Evolutionary conservation across 805 yeast genomes (phyloP).

Genomic region (Yamadazyma scolyti): DNA sequence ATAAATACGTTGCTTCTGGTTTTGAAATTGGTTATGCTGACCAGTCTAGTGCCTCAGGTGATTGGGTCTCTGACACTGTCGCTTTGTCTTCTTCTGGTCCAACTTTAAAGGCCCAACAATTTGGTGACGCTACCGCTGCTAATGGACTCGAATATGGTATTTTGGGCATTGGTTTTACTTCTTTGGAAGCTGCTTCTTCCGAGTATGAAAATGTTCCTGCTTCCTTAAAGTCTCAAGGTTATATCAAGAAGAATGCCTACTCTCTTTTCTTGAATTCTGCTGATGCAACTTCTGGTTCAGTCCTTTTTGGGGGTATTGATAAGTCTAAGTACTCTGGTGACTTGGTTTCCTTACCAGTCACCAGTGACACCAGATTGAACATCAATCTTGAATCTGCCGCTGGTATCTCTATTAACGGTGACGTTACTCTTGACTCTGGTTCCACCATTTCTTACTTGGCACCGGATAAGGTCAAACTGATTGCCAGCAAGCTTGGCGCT

Average conservation of each 20-base stretch:
- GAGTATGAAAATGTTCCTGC: slow-evolving; percentile 31
- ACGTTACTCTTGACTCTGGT: slow-evolving; percentile 23
- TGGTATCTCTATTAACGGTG: slow-evolving; percentile 6
- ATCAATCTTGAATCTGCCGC: slow-evolving; percentile 30
- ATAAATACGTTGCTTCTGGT: slow-evolving; percentile 21
- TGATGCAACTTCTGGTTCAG: slow-evolving; percentile 17
- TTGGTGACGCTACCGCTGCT: slow-evolving; percentile 13
- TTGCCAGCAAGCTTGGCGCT: slow-evolving; percentile 41
- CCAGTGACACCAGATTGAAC: slow-evolving; percentile 31
- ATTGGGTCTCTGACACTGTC: slow-evolving; percentile 13
- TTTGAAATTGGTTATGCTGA: slow-evolving; percentile 48
- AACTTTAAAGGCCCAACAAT: slow-evolving; percentile 7
- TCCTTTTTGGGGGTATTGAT: slow-evolving; percentile 33
- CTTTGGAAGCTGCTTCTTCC: slow-evolving; percentile 8
- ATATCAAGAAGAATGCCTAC: slow-evolving; percentile 31
- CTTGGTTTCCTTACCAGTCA: slow-evolving; percentile 17
- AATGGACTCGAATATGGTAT: slow-evolving; percentile 9
- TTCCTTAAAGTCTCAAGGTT: slow-evolving; percentile 28
- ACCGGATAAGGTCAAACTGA: slow-evolving; percentile 17
- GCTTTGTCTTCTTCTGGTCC: slow-evolving; percentile 9
- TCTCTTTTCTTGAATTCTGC: slow-evolving; percentile 29
- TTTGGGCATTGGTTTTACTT: slow-evolving; percentile 14
- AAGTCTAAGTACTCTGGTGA: slow-evolving; percentile 19
- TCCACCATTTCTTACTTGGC: slow-evolving; percentile 40
- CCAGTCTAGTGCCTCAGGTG: slow-evolving; percentile 34